Evolutionary conservation across 768 basidiomycete species (phyloP).

Genomic region (Russula olivacea): DNA sequence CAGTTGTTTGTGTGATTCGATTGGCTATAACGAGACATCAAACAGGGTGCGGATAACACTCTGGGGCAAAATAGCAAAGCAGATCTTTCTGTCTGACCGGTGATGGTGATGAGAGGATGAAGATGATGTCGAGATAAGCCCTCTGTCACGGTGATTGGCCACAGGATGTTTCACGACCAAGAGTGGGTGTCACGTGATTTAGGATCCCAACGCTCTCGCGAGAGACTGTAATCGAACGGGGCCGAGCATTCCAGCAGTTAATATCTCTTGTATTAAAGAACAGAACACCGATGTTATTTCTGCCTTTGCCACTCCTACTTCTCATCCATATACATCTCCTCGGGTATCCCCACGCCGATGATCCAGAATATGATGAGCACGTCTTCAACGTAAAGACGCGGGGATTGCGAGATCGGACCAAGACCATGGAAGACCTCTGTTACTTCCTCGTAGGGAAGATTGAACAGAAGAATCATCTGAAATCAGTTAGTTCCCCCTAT

Average conservation of each 20-base stretch:
- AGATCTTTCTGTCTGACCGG: background rate
- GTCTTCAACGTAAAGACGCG: constrained; percentile 41
- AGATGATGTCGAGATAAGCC: background rate
- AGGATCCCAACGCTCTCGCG: background rate
- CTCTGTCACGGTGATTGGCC: background rate
- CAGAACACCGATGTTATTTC: constrained; percentile 4
- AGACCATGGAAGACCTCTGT: constrained; percentile 46
- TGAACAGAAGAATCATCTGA: constrained; percentile 33
- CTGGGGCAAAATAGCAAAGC: background rate
- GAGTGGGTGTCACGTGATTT: background rate
- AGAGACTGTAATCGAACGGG: background rate
- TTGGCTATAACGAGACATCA: background rate
- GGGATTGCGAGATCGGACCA: constrained; percentile 47
- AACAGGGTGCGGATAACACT: constrained; percentile 15
- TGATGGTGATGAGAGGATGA: background rate
- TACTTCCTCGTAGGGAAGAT: constrained; percentile 46
- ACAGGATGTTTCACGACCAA: background rate
- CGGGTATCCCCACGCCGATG: constrained; percentile 43
- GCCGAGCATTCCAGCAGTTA: background rate
- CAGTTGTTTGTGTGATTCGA: background rate
- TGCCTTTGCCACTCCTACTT: constrained; percentile 43
- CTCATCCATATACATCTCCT: constrained; percentile 51
- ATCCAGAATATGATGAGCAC: constrained; percentile 45
- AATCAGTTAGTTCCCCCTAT: constrained; percentile 27
- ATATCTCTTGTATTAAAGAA: background rate